phyloP scores from a whole-genome alignment of 306 rosid genomes.

The Begonia fuchsioides region DNA sequence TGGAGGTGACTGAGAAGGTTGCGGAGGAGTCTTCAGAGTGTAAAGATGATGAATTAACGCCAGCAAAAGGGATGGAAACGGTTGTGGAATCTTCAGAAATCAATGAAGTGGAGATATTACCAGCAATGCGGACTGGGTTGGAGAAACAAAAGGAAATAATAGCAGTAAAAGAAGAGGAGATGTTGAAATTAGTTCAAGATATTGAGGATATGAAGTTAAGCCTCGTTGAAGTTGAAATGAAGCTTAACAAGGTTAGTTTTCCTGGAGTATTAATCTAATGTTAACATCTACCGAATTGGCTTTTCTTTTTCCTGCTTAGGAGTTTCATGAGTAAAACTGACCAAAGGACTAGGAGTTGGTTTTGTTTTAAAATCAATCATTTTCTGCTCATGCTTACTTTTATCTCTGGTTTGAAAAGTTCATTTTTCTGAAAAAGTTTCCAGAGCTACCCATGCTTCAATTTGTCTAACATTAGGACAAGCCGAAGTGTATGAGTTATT shows the following conservation, averaged over 20 bases:
- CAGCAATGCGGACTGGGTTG: slow-evolving; percentile 8
- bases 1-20: no score
- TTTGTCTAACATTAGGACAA: no score
- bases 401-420: no score
- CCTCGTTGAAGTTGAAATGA: slow-evolving; percentile 48
- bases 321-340: slow-evolving; percentile 1
- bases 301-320: not conserved
- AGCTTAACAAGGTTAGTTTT: slow-evolving; percentile 60
- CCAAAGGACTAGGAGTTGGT: no score
- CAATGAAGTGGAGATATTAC: slow-evolving; percentile 15
- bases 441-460: no score
- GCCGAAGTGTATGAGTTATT: no score
- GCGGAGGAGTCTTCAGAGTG: slow-evolving; percentile 4
- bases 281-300: not conserved
- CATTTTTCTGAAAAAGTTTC: no score
- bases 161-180: slow-evolving; percentile 6
- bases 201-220: slow-evolving; percentile 61
- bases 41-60: slow-evolving; percentile 1
- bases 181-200: slow-evolving; percentile 32
- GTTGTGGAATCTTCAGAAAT: slow-evolving; percentile 11
- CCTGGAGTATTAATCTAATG: not conserved
- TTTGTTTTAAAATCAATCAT: no score
- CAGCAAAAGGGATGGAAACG: not conserved
- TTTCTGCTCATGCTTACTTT: no score
- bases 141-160: not conserved